Percentiles rank a stretch among this genome's conserved stretches.
These are phyloP conservation scores for Macrolepiota fuliginosa DNA, from an alignment of 768 basidiomycete species.

Conservation along the genomic window DNA sequence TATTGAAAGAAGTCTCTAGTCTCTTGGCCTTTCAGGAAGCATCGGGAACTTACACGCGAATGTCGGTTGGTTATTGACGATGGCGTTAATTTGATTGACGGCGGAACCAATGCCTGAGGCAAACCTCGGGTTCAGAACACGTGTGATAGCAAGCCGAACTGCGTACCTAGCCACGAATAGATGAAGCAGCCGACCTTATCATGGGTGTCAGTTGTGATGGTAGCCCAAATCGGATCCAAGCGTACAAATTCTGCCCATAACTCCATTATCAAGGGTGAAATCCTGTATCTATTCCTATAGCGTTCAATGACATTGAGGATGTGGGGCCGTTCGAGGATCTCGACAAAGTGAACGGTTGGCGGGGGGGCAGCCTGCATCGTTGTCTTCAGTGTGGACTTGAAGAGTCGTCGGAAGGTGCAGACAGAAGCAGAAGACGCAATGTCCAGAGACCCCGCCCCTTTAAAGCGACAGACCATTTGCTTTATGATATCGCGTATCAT, in stretches of 20 bases:
- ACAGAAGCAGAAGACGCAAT: background rate
- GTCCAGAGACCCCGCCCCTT: background rate
- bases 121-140: background rate
- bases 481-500: background rate
- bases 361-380: slow-evolving; percentile 2
- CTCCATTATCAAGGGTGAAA: background rate
- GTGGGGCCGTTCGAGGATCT: slow-evolving; percentile 3
- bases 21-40: background rate
- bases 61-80: slow-evolving; percentile 3
- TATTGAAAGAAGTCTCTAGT: background rate
- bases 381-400: background rate
- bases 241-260: slow-evolving; percentile 8
- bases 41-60: slow-evolving; percentile 1
- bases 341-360: background rate
- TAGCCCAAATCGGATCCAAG: background rate
- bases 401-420: background rate
- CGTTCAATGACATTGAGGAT: background rate
- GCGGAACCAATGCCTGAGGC: slow-evolving; percentile 1
- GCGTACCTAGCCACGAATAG: slow-evolving; percentile 6
- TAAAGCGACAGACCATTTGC: background rate
- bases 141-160: background rate
- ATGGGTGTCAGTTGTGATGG: background rate
- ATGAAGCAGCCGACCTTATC: slow-evolving; percentile 6
- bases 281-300: background rate
- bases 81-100: slow-evolving; percentile 1